Percentiles rank a stretch among this genome's conserved stretches.
These are phyloP conservation scores for Xylariales sp. DNA, from an alignment of 2,329 filamentous ascomycete genomes.

Conservation along the genomic window DNA sequence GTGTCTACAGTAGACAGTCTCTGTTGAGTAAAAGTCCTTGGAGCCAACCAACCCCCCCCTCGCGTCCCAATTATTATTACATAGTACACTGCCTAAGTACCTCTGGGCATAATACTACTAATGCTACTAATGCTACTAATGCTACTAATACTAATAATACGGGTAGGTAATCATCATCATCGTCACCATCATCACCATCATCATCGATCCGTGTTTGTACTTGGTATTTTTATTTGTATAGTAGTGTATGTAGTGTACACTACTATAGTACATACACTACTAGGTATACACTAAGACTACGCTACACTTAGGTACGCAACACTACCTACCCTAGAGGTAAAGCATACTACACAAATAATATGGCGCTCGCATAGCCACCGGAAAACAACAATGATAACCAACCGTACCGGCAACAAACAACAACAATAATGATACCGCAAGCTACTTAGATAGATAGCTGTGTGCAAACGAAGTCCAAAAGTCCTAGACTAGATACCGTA, in stretches of 20 bases:
- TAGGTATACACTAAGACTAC: too few species aligned
- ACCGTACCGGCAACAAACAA: background rate
- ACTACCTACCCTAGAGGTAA: too few species aligned
- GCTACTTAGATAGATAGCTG: too few species aligned
- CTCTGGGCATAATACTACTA: constrained; percentile 4
- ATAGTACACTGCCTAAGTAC: background rate
- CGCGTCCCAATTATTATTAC: constrained; percentile 23
- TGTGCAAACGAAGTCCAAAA: background rate
- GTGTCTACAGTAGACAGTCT: background rate
- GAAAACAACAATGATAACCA: too few species aligned
- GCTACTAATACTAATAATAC: too few species aligned
- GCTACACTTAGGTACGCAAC: too few species aligned
- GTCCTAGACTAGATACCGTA: constrained; percentile 11
- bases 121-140: too few species aligned
- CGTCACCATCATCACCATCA: background rate
- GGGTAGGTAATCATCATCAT: too few species aligned
- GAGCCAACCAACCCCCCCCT: constrained; percentile 26
- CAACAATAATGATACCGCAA: background rate
- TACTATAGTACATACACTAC: too few species aligned
- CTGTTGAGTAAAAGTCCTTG: background rate
- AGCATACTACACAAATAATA: background rate
- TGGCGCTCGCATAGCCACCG: constrained; percentile 12
- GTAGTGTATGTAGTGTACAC: background rate
- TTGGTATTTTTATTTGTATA: too few species aligned
- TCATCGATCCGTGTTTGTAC: too few species aligned